Evolutionary conservation across 768 basidiomycete genomes (phyloP), one percentile per base, ranked within the genome.

Genomic region (Termitomyces sp.): DNA sequence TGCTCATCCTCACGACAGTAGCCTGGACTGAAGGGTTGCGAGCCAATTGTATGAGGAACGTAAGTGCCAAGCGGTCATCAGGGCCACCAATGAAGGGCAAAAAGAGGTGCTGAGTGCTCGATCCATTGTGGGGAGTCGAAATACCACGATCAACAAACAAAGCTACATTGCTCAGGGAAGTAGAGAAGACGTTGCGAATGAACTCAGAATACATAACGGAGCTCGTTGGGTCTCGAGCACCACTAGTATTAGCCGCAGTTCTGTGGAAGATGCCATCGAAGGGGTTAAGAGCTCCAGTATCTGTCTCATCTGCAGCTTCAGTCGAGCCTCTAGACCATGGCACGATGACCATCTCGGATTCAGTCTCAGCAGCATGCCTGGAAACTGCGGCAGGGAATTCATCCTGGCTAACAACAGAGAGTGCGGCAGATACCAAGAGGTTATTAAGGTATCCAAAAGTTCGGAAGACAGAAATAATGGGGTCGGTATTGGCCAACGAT

Each of bases 81-180:
- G 93, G 87, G 0, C 96, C 96, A 36, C 96, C 96, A 69, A 94
- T 90, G 84, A 96, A 98, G 0, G 96, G 92, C 46, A 95, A 70
- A 70, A 96, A 85, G 37, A 98, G 68, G 64, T 91, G 91, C 60
- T 88, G 79, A 25, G 66, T 71, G 42, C 56, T 70, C 25, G 52
- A 53, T 8, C 71, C 67, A 0, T 70, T 65, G 50, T 70, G 66
- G 15, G 72, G 66, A 10, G 67, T 61, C n/a, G 67, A 69, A 20
- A 81, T 72, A 1, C 88, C 88, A 25, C 88, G 79, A 71, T 98
- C 96, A 60, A 97, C 82, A 70, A 92, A 96, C 38, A 98, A 74
- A 4, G 88, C 93, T 43, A 96, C 90, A 66, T 98, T 91, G 11
- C 80, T 79, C 5, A 84, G 81, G 17, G 87, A 83, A 37, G 83